These are phyloP conservation scores for Thielaviopsis musarum DNA, from an alignment of 2,329 filamentous ascomycete species.

Conservation along the genomic window DNA sequence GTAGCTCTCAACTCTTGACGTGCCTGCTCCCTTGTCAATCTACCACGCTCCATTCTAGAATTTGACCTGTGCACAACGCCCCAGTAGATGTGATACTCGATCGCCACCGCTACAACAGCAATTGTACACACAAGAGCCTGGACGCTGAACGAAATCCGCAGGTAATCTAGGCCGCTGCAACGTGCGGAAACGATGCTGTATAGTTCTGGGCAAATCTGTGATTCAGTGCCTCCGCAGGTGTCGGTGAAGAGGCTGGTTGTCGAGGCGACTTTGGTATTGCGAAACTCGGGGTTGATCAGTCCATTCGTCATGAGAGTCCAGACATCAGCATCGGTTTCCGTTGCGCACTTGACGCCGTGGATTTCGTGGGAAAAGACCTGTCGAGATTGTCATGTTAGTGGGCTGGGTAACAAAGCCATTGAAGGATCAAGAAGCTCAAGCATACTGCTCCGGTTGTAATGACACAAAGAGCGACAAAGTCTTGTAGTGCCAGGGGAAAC, in stretches of 20 bases:
- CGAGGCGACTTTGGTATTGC: background rate
- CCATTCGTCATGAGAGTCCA: background rate
- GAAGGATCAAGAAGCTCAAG: background rate
- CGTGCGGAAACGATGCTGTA: background rate
- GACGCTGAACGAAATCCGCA: background rate
- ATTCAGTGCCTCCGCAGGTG: background rate
- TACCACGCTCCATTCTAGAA: background rate
- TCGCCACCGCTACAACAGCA: background rate
- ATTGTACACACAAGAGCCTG: background rate
- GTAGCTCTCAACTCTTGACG: background rate
- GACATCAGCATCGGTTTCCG: background rate
- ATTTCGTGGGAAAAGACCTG: background rate
- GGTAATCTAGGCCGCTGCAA: background rate
- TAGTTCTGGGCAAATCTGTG: background rate
- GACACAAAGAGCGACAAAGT: background rate
- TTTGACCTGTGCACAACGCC: background rate
- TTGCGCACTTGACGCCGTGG: background rate
- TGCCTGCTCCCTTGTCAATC: background rate
- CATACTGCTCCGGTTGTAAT: background rate
- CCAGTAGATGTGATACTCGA: background rate
- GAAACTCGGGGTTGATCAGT: background rate
- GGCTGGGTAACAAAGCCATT: background rate
- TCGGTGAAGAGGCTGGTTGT: background rate
- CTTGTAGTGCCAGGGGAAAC: background rate
- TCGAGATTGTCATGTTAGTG: background rate